Conservation (phyloP, 1,284 basidiomycete genomes). For the Taiwanofungus camphoratus region DNA sequence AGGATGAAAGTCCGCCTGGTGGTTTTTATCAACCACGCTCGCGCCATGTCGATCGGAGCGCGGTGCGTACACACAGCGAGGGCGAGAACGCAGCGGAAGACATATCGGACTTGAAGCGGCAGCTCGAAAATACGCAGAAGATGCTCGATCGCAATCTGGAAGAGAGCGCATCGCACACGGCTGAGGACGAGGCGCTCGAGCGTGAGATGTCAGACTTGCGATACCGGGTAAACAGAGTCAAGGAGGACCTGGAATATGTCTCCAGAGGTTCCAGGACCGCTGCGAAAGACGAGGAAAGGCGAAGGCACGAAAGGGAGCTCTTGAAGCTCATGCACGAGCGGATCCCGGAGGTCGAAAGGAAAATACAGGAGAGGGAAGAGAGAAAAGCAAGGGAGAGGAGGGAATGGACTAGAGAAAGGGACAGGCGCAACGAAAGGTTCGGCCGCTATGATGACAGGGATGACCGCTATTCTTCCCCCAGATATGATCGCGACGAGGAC, state of each 20-base stretch:
- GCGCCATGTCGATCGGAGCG: conserved; percentile 84
- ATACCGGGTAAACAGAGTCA: conserved; percentile 82
- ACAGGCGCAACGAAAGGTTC: conserved; percentile 80
- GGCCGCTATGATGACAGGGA: conserved; percentile 55
- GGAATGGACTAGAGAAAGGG: conserved; percentile 76
- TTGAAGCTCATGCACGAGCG: conserved; percentile 86
- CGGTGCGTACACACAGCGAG: conserved; percentile 73
- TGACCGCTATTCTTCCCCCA: conserved; percentile 30
- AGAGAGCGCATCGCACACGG: conserved; percentile 52
- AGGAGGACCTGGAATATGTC: conserved; percentile 92
- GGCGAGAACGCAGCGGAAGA: conserved; percentile 69
- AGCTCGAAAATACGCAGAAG: conserved; percentile 77
- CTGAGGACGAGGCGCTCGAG: conserved; percentile 86
- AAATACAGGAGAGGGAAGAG: conserved; percentile 77
- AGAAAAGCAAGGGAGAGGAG: conserved; percentile 73
- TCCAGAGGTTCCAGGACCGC: conserved; percentile 72
- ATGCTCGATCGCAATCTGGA: conserved; percentile 75
- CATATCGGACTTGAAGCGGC: conserved; percentile 83
- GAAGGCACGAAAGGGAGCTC: conserved; percentile 87
- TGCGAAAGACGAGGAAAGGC: conserved; percentile 80
- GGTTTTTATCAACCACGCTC: conserved; percentile 82
- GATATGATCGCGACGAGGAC: conserved; percentile 35
- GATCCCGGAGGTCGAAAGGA: conserved; percentile 86
- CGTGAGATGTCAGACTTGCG: conserved; percentile 87
- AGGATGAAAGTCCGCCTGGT: conserved; percentile 52